phyloP scores from a whole-genome alignment of 352 stramenopile species.

The Nothophytophthora sp. region DNA sequence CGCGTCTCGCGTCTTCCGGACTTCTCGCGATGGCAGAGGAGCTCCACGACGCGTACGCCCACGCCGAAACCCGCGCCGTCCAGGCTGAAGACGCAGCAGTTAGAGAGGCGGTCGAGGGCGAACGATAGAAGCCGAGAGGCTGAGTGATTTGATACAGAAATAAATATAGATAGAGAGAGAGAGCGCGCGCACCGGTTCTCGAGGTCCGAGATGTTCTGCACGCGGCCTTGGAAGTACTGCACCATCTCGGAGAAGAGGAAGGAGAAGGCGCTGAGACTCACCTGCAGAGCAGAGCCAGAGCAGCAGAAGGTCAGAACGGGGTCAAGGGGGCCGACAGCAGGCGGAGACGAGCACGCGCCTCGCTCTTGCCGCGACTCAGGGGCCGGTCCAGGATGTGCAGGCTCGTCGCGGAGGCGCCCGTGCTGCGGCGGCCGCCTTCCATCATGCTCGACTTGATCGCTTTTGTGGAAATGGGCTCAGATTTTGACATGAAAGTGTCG shows the following conservation, averaged over 20 bases:
- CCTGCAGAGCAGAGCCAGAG: constrained; percentile 30
- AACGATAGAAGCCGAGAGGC: no score
- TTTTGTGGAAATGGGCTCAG: no score
- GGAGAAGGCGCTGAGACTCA: constrained; percentile 95
- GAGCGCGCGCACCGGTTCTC: constrained; percentile 78
- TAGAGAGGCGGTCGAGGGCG: no score
- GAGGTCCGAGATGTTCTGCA: constrained; percentile 96
- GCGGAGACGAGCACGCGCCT: constrained; percentile 34
- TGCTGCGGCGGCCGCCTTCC: constrained; percentile 52
- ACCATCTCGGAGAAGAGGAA: constrained; percentile 99
- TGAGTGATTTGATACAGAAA: not conserved
- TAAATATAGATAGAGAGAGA: not conserved
- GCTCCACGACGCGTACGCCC: constrained; percentile 94
- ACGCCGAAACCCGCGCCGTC: constrained; percentile 96
- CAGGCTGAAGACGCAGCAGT: constrained; percentile 78
- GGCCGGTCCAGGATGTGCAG: constrained; percentile 81
- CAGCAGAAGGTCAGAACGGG: not conserved
- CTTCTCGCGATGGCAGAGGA: constrained; percentile 89
- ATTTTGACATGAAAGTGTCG: no score
- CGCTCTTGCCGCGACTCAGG: constrained; percentile 73
- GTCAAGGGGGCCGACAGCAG: not conserved
- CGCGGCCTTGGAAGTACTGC: constrained; percentile 96
- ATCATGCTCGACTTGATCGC: no score
- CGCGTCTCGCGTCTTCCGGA: constrained; percentile 77
- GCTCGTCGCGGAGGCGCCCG: constrained; percentile 49